Percentiles rank a stretch among this genome's conserved stretches.
Evolutionary conservation across 1,139 yeast species (phyloP).

Genomic region (Kodamaea arcana): DNA sequence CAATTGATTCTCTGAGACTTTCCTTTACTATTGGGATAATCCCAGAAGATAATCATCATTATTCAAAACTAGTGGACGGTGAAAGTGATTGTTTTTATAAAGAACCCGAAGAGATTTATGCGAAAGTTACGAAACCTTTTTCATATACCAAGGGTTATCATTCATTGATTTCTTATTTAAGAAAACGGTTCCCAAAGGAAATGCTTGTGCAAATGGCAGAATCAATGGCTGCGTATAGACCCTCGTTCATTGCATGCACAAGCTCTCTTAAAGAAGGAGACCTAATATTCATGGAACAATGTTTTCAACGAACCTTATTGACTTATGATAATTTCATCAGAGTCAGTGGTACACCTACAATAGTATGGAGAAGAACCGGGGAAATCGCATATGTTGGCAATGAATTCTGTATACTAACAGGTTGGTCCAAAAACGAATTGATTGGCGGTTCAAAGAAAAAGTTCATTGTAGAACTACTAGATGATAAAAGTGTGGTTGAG

Average conservation of each 20-base stretch:
- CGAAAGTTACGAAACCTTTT: conserved; percentile 68
- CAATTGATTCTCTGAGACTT: conserved; percentile 42
- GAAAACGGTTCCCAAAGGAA: conserved; percentile 63
- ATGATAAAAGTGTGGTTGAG: conserved; percentile 80
- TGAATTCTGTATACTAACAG: conserved; percentile 85
- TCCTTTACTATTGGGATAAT: conserved; percentile 54
- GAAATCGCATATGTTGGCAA: conserved; percentile 92
- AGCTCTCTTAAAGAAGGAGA: conserved; percentile 86
- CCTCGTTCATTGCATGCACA: conserved; percentile 89
- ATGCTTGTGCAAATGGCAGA: conserved; percentile 81
- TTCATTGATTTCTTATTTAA: conserved; percentile 67
- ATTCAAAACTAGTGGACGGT: conserved; percentile 19
- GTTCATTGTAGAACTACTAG: conserved; percentile 85
- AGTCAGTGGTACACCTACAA: conserved; percentile 88
- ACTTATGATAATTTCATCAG: conserved; percentile 85
- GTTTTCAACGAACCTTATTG: conserved; percentile 84
- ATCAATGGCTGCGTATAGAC: conserved; percentile 85
- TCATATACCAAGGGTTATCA: conserved; percentile 91
- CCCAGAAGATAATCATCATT: conserved; percentile 32
- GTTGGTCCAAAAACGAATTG: conserved; percentile 75
- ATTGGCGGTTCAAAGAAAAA: conserved; percentile 51
- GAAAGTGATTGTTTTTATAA: conserved; percentile 31
- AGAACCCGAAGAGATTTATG: conserved; percentile 80
- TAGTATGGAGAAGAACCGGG: conserved; percentile 94
- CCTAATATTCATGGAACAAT: conserved; percentile 90